These are phyloP conservation scores for Plantago lanceolata DNA, from an alignment of 305 asterid species.

Conservation along the genomic window DNA sequence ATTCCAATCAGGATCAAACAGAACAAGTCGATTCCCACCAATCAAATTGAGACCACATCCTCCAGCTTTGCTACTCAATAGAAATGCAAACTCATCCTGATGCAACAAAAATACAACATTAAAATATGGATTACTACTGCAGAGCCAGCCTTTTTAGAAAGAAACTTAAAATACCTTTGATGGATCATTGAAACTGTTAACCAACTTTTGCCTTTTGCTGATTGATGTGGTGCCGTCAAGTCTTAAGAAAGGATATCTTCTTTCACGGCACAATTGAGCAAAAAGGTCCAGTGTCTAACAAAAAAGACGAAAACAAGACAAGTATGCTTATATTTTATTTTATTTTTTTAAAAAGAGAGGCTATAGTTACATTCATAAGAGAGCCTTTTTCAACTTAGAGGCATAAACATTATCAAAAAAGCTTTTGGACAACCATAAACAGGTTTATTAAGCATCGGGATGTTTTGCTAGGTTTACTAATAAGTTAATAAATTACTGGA, in stretches of 20 bases:
- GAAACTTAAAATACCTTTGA: constrained; percentile 50
- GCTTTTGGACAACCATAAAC: constrained; percentile 6
- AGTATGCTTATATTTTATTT: constrained; percentile 10
- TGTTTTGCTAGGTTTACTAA: background rate
- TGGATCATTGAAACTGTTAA: constrained; percentile 78
- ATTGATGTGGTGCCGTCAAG: constrained; percentile 95
- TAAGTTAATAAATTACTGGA: background rate
- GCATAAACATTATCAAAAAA: constrained; percentile 14
- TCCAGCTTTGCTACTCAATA: constrained; percentile 98
- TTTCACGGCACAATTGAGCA: constrained; percentile 91
- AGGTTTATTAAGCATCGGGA: constrained; percentile 16
- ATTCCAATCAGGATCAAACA: constrained; percentile 99
- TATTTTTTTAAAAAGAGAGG: constrained; percentile 1
- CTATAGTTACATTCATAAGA: background rate
- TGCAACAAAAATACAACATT: constrained; percentile 21
- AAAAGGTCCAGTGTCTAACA: constrained; percentile 88
- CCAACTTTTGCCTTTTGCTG: constrained; percentile 91
- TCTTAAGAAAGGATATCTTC: constrained; percentile 87
- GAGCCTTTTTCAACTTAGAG: constrained; percentile 8
- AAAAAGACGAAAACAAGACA: constrained; percentile 25
- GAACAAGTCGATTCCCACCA: constrained; percentile 90
- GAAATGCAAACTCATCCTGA: constrained; percentile 97
- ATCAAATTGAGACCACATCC: constrained; percentile 97
- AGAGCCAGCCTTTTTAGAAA: constrained; percentile 21
- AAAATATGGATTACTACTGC: constrained; percentile 18